Evolutionary conservation across 1,284 basidiomycete genomes (phyloP).

Genomic region (Ceratobasidium sp.): DNA sequence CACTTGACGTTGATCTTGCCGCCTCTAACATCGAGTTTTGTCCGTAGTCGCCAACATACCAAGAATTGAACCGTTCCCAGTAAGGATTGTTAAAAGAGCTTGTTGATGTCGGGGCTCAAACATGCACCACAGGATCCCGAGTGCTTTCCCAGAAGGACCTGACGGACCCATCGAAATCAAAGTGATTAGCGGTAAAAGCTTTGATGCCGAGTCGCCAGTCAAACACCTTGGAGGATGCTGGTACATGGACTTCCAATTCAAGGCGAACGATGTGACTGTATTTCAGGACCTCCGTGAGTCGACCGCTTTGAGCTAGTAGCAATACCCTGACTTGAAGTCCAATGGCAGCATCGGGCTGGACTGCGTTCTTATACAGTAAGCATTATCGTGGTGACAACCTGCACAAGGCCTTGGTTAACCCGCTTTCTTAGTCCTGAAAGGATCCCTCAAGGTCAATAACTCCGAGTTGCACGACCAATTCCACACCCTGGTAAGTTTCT

Average conservation of each 20-base stretch:
- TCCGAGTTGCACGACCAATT: conserved; percentile 64
- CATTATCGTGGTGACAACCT: conserved; percentile 39
- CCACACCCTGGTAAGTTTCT: conserved; percentile 70
- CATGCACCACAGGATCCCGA: conserved; percentile 67
- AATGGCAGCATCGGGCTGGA: conserved; percentile 77
- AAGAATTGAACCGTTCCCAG: conserved; percentile 74
- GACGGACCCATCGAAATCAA: conserved; percentile 79
- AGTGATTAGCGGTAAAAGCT: conserved; percentile 89
- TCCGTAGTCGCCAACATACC: conserved; percentile 74
- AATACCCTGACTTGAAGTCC: conserved; percentile 1
- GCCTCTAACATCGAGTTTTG: neutral
- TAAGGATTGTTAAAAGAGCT: conserved; percentile 54
- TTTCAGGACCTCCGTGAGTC: conserved; percentile 87
- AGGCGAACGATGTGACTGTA: conserved; percentile 69
- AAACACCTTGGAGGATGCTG: conserved; percentile 91
- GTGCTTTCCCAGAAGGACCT: conserved; percentile 74
- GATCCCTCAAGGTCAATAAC: conserved; percentile 67
- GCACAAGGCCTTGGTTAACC: conserved; percentile 7
- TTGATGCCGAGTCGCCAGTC: conserved; percentile 88
- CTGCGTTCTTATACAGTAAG: conserved; percentile 82
- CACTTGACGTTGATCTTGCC: neutral
- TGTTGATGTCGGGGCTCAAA: conserved; percentile 5
- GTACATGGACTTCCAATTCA: conserved; percentile 87
- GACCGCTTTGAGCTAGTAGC: neutral
- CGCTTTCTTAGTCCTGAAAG: conserved; percentile 68